Evolutionary conservation across 768 basidiomycete species (phyloP), one percentile per base, ranked within the genome.

Genomic region (Collybia nuda): DNA sequence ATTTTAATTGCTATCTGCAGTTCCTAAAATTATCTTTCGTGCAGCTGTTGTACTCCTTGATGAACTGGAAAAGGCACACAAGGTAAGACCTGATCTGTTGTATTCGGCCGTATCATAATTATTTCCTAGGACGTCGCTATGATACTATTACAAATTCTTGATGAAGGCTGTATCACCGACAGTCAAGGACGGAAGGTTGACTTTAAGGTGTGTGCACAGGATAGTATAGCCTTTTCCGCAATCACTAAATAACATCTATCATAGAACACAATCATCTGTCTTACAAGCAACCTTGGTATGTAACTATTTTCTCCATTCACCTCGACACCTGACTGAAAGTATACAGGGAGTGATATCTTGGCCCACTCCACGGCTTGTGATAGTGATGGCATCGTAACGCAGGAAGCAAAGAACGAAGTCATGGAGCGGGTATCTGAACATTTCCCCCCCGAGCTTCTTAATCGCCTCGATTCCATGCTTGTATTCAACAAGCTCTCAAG

Each of bases 31-130:
- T 6, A 2, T 3, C 15, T 40, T 8, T n/a, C 17, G 15, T 48
- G 5, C 45, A 80, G 86, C 85, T 55, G 90, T 93, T 42, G 75
- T 93, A 35, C 73, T 92, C 48, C 84, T 93, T 48, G 89, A 92
- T 60, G 91, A 92, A 65, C 79, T 97, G 52, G 94, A 97, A 71
- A 97, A 97, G 67, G 93, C 93, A 0, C 93, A 95, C 69, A 92
- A 91, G 71, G 83, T 82, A 55, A 23, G 60, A 53, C 23, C 5
- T 17, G 8, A 26, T 12, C 18, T 12, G 12, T 19, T 2, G 11
- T 1, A 40, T 15, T 32, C 47, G 0, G 28, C 9, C 14, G 14
- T 21, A 11, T 15, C 6, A 18, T 38, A 32, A 48, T n/a, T 22
- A 22, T 23, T 22, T 17, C 43, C 29, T 28, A 82, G 81, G 93